Evolutionary conservation across 2,329 filamentous ascomycete species (phyloP).

Genomic region (Stylonectria norvegica): DNA sequence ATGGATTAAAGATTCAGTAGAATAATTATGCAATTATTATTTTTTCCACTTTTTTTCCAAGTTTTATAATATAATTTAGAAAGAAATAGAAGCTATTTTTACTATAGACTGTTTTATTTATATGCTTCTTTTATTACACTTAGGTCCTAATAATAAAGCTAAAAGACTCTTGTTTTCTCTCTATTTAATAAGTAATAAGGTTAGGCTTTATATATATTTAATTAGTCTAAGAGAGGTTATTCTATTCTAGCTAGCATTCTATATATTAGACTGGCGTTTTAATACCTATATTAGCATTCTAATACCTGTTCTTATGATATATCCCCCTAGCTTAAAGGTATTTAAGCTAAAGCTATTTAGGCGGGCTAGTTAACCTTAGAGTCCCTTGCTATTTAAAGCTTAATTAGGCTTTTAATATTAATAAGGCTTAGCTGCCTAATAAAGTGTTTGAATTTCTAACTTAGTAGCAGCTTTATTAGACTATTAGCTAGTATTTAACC

Average conservation of each 20-base stretch:
- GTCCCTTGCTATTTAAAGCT: no score
- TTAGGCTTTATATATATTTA: no score
- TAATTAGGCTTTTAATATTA: conserved; percentile 5
- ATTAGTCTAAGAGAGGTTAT: no score
- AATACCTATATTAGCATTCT: no score
- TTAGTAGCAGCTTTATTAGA: conserved; percentile 2
- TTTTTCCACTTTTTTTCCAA: neutral
- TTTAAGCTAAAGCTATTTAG: no score
- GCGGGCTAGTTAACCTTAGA: no score
- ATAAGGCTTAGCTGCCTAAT: conserved; percentile 4
- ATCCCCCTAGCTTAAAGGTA: no score
- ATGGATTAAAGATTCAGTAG: neutral
- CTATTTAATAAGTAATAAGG: no score
- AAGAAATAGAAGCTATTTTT: neutral
- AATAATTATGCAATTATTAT: neutral
- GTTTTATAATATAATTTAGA: neutral
- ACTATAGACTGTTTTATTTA: neutral
- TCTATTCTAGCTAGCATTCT: no score
- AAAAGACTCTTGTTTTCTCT: neutral
- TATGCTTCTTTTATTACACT: neutral
- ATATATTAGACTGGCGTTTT: no score
- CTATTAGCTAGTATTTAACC: conserved; percentile 3
- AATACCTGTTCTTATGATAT: no score
- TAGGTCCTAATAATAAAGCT: neutral
- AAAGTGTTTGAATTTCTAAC: conserved; percentile 4